Evolutionary conservation across 331 rosid species (phyloP).

Genomic region (Prunus yedoensis): DNA sequence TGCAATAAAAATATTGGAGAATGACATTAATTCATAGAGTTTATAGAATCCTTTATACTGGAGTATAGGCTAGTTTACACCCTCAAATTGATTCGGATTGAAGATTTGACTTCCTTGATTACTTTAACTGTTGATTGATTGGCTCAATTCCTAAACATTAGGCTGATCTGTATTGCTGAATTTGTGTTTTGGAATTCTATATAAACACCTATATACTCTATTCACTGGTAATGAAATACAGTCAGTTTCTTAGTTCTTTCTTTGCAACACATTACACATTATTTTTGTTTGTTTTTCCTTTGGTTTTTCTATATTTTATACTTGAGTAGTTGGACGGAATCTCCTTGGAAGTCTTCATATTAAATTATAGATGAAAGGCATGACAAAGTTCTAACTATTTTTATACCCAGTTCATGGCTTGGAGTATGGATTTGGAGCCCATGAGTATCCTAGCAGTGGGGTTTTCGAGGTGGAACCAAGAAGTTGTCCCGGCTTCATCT

Average conservation of each 20-base stretch:
- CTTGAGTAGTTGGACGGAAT: neutral
- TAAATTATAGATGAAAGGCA: neutral
- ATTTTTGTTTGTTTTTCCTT: neutral
- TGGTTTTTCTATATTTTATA: neutral
- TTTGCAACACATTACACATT: neutral
- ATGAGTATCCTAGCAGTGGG: slow-evolving; percentile 84
- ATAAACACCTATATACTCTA: no score
- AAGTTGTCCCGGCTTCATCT: slow-evolving; percentile 95
- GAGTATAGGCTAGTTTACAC: no score
- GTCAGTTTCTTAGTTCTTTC: no score
- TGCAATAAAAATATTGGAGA: neutral
- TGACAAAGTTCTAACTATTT: slow-evolving; percentile 30
- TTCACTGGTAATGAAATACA: no score
- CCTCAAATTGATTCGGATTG: no score
- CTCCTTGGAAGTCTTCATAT: neutral
- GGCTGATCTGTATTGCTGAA: no score
- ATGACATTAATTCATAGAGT: neutral
- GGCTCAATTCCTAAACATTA: no score
- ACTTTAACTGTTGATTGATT: no score
- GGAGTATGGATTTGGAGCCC: slow-evolving; percentile 97
- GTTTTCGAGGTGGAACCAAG: slow-evolving; percentile 96
- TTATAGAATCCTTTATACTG: neutral
- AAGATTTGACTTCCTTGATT: no score
- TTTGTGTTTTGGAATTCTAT: no score
- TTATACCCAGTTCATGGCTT: slow-evolving; percentile 63